Conservation (phyloP, 768 basidiomycete genomes). For the Psilocybe azurescens region DNA sequence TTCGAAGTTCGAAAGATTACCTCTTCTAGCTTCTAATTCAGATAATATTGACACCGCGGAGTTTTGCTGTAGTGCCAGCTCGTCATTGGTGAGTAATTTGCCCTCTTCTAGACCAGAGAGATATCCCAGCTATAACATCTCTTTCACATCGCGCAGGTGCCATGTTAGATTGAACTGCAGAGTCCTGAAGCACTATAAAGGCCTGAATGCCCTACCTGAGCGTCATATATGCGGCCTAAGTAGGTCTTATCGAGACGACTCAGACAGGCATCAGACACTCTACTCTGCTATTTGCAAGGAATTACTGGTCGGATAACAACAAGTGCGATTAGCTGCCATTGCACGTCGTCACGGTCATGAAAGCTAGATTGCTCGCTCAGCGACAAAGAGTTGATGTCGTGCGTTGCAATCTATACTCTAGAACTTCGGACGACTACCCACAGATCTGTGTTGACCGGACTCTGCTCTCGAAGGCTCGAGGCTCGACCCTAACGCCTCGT, state of each 20-base stretch:
- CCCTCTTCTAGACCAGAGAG: neutral
- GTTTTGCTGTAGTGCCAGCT: neutral
- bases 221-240: neutral
- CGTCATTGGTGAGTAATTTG: neutral
- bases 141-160: neutral
- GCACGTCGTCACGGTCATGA: neutral
- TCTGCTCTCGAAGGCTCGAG: neutral
- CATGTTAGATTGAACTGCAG: neutral
- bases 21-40: neutral
- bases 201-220: neutral
- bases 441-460: neutral
- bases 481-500: neutral
- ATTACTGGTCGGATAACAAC: neutral
- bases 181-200: neutral
- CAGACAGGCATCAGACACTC: neutral
- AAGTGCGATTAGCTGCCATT: neutral
- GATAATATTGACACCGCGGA: conserved; percentile 1
- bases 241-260: neutral
- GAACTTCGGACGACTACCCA: neutral
- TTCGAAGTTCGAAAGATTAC: conserved; percentile 3
- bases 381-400: neutral
- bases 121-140: neutral
- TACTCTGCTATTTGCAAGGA: neutral
- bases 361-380: neutral
- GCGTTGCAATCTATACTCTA: neutral